Evolutionary conservation across 2,329 filamentous ascomycete genomes (phyloP), one percentile per base, ranked within the genome.

Genomic region (Kalaharituber pfeilii): DNA sequence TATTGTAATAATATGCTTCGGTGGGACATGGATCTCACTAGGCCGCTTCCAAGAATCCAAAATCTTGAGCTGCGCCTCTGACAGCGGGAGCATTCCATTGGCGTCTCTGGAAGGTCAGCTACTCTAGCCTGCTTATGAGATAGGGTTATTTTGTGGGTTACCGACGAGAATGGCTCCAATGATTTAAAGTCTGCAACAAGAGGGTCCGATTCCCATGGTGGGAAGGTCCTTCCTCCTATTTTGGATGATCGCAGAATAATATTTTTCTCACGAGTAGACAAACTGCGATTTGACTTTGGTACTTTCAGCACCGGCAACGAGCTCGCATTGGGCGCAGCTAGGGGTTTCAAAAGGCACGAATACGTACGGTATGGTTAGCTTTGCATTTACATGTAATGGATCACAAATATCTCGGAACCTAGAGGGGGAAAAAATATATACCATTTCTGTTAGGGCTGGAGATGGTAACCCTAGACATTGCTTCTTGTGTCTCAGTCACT

Each of bases 21-120:
- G n/a, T 2, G 65, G 65, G 65, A 69, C 59, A 63, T 65, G 70
- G 22, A 87, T 73, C 54, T 94, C 80, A 15, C 66, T 64, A 1
- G 88, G 85, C 30, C 86, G 78, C 66, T 81, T 82, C 91, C 91
- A 98, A 39, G 80, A 82, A 51, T 77, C 76, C 63, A 96, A 87
- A n/a, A 84, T 81, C 30, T 80, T 74, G 29, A 73, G 71, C 65
- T 98, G 91, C 44, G 77, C 74, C 5, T 75, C 65, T 0, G 91
- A 96, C 36, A 98, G 73, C 24, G 79, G 75, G 51, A 63, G 53
- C 9, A 93, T 78, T 9, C 77, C 72, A 1, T 78, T 73, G 22
- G 75, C 65, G 63, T 96, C 89, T 54, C 83, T 87, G 51, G 36
- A 49, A 56, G 51, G 26, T 24, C 30, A 33, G 49, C 8, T 49